Base-by-base conservation (phyloP, 2,329 filamentous ascomycete genomes). In the Truncatella angustata region DNA sequence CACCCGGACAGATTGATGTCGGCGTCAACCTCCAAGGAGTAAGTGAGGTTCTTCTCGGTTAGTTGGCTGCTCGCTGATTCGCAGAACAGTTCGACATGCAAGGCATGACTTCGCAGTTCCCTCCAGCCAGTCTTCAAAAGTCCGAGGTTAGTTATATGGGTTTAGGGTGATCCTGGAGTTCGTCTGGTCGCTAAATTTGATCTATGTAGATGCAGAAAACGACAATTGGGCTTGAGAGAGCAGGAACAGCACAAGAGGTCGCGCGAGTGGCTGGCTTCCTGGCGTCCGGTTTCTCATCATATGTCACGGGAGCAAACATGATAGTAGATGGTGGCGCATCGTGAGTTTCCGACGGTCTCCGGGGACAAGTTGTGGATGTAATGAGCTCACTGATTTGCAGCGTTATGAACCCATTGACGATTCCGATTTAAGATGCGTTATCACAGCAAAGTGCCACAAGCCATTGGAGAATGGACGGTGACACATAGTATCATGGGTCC, bases 301-400 rank as follows among this genome's bases (percentile, higher is more conserved):
- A 86, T 65, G 74, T 86, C 39, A 85, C 79, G 1, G 83, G 83
- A 1, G 73, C 79, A 2, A 85, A 86, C 62, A 65, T 86, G 59
- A 75, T 84, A 12, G 81, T 85, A 12, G 82, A 86, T 68, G 83
- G 81, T 4, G 83, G 82, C 6, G 78, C 79, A 18, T 68, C 66
- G 67, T 70, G 53, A 64, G 66, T 61, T 34, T 7, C 30, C 42
- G 28, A 24, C 35, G 49, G 18, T 49, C 42, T 32, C 30, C 24
- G 34, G 28, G n/a, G 7, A 21, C 21, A 14, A n/a, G 21, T 21
- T 12, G 14, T 21, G 10, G n/a, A 11, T 43, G 21, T 16, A 23
- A 43, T 43, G 24, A 43, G 40, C 40, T 43, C 24, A 43, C 40
- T 26, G 23, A 24, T 40, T 23, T 30, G 24, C 26, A 70, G 67